phyloP scores from a whole-genome alignment of 257 asterid genomes.

The Cinchona pubescens region DNA sequence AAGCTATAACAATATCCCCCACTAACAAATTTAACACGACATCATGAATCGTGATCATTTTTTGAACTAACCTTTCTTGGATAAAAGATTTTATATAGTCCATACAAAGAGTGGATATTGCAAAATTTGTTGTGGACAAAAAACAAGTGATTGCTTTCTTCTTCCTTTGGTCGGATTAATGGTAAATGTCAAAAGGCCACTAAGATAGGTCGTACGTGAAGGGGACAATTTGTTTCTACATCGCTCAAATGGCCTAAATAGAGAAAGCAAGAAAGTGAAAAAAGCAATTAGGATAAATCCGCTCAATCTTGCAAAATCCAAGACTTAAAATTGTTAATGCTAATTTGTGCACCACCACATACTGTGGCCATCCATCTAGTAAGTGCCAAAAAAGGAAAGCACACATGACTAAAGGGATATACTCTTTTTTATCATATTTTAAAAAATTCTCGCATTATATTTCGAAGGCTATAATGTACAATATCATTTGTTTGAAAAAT shows the following conservation, averaged over 20 bases:
- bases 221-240: slow-evolving; percentile 20
- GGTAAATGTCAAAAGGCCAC: slow-evolving; percentile 24
- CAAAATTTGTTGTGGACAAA: slow-evolving; percentile 7
- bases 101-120: slow-evolving; percentile 9
- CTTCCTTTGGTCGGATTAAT: slow-evolving; percentile 15
- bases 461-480: too few relatives aligned
- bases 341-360: not conserved
- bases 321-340: not conserved
- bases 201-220: slow-evolving; percentile 8
- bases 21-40: slow-evolving; percentile 3
- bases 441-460: too few relatives aligned
- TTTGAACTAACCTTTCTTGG: not conserved
- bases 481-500: too few relatives aligned
- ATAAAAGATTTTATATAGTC: not conserved
- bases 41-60: slow-evolving; percentile 3
- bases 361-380: not conserved
- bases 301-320: not conserved
- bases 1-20: slow-evolving; percentile 1
- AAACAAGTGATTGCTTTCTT: not conserved
- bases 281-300: not conserved
- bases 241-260: slow-evolving; percentile 14
- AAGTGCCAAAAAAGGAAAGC: not conserved
- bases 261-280: not conserved
- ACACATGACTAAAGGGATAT: not conserved
- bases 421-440: too few relatives aligned